phyloP scores from a whole-genome alignment of 116 monocot genomes.

The Zostera marina region DNA sequence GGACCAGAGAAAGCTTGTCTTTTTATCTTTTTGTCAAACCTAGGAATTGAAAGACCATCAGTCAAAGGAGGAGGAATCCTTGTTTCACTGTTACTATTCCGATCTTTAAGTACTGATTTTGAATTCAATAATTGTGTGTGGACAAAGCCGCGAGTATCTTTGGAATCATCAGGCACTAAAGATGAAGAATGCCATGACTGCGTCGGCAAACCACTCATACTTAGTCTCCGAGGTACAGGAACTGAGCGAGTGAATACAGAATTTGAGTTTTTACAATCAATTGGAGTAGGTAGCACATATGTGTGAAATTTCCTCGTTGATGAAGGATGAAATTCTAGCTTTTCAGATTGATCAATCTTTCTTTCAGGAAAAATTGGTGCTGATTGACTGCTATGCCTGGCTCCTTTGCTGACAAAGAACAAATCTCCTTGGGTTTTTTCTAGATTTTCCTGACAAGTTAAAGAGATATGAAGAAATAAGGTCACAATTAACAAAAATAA shows the following conservation, averaged over 20 bases:
- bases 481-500: not conserved
- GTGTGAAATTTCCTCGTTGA: slow-evolving; percentile 47
- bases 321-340: slow-evolving; percentile 22
- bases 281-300: slow-evolving; percentile 77
- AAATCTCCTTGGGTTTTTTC: slow-evolving; percentile 28
- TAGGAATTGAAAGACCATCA: slow-evolving; percentile 17
- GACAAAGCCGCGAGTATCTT: slow-evolving; percentile 7
- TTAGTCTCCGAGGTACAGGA: slow-evolving; percentile 6
- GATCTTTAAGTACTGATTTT: slow-evolving; percentile 27
- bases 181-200: slow-evolving; percentile 63
- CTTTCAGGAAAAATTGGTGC: slow-evolving; percentile 59
- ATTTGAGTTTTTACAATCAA: slow-evolving; percentile 28
- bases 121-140: not conserved
- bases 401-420: slow-evolving; percentile 9
- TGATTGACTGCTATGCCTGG: slow-evolving; percentile 41
- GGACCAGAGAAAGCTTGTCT: slow-evolving; percentile 73
- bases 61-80: slow-evolving; percentile 29
- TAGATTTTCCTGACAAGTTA: slow-evolving; percentile 33
- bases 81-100: slow-evolving; percentile 21
- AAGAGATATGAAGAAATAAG: not conserved
- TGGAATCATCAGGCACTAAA: slow-evolving; percentile 29
- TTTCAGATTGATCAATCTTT: slow-evolving; percentile 37
- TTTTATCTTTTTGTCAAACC: slow-evolving; percentile 33
- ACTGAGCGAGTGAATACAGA: slow-evolving; percentile 8
- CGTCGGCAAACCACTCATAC: slow-evolving; percentile 13